These are phyloP conservation scores for Flaveria trinervia DNA, from an alignment of 129 eudicot genomes.

Conservation along the genomic window DNA sequence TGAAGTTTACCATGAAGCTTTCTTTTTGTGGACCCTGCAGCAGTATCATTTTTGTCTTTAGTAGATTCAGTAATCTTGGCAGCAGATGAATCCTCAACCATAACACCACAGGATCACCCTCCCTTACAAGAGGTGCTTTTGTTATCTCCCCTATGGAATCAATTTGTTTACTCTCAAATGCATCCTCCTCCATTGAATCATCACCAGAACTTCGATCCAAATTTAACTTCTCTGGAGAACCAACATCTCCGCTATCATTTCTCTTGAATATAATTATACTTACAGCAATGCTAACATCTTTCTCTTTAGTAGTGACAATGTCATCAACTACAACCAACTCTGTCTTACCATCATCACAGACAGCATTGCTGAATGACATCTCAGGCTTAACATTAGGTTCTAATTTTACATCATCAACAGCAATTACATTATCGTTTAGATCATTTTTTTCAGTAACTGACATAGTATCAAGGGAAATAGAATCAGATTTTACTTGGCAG, in stretches of 20 bases:
- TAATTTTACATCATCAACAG: slow-evolving; percentile 71
- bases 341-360: slow-evolving; percentile 42
- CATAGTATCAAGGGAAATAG: slow-evolving; percentile 73
- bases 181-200: slow-evolving; percentile 71
- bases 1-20: slow-evolving; percentile 56
- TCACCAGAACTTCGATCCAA: slow-evolving; percentile 63
- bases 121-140: slow-evolving; percentile 36
- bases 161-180: slow-evolving; percentile 53
- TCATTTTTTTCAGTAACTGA: slow-evolving; percentile 68
- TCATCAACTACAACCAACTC: slow-evolving; percentile 11
- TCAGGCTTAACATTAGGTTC: slow-evolving; percentile 66
- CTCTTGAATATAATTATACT: too few species aligned
- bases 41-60: slow-evolving; percentile 33
- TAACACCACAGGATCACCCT: slow-evolving; percentile 42
- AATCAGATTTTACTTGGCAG: slow-evolving; percentile 74
- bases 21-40: slow-evolving; percentile 50
- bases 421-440: slow-evolving; percentile 71
- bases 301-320: slow-evolving; percentile 44
- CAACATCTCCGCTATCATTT: slow-evolving; percentile 27
- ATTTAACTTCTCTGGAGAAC: slow-evolving; percentile 54
- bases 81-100: slow-evolving; percentile 40
- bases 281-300: not conserved
- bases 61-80: slow-evolving; percentile 24
- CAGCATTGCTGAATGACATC: slow-evolving; percentile 47
- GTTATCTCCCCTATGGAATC: slow-evolving; percentile 47